Percentiles rank a stretch among this genome's conserved stretches.
phyloP scores from a whole-genome alignment of 2,329 filamentous ascomycete genomes.

The Fusarium phyllophilum region DNA sequence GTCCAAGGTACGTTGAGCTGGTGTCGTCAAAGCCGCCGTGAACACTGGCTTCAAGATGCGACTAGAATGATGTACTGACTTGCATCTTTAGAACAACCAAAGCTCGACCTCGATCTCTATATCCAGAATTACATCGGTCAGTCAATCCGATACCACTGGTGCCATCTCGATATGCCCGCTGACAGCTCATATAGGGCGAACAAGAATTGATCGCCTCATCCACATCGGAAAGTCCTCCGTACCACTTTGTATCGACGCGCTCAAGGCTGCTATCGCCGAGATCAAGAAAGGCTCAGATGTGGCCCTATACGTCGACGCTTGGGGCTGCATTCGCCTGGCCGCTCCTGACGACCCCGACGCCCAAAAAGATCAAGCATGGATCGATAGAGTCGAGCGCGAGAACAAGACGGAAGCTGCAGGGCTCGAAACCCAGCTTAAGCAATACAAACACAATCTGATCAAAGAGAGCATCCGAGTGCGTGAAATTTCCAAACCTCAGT shows the following conservation, averaged over 20 bases:
- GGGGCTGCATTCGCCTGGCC: constrained; percentile 70
- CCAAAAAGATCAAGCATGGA: constrained; percentile 76
- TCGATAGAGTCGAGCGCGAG: constrained; percentile 71
- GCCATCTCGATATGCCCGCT: constrained; percentile 4
- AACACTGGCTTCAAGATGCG: not conserved
- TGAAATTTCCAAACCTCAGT: not conserved
- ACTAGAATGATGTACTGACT: constrained; percentile 20
- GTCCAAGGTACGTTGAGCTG: constrained; percentile 55
- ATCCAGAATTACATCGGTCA: constrained; percentile 87
- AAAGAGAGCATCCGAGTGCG: constrained; percentile 91
- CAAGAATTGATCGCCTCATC: constrained; percentile 81
- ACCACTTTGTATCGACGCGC: constrained; percentile 79
- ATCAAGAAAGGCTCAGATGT: constrained; percentile 82
- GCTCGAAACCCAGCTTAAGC: constrained; percentile 86
- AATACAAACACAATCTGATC: constrained; percentile 96
- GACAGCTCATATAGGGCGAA: constrained; percentile 68
- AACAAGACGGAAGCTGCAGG: constrained; percentile 77
- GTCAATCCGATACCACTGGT: constrained; percentile 24
- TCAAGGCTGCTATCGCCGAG: constrained; percentile 79
- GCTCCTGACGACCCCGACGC: constrained; percentile 76
- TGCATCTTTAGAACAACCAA: constrained; percentile 72
- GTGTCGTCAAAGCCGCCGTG: constrained; percentile 1
- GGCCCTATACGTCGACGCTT: constrained; percentile 74
- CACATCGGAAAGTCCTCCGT: constrained; percentile 84
- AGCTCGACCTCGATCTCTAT: constrained; percentile 91